Base-by-base conservation (phyloP, 257 asterid species). In the Gentiana macrophylla region DNA sequence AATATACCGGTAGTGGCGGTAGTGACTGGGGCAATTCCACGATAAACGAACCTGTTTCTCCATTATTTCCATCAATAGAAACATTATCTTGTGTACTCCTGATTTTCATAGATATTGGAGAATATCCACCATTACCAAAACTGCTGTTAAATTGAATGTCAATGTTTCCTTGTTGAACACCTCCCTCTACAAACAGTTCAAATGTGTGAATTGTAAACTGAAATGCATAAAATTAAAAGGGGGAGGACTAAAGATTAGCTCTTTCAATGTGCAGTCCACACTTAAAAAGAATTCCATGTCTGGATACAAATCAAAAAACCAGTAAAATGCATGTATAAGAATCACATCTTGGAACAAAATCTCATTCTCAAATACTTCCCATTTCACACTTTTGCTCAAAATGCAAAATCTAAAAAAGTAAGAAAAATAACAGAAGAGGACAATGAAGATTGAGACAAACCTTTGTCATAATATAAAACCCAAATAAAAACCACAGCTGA, bases 381-480 rank as follows among this genome's bases (percentile, higher is more conserved):
- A 15, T 44, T 11, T 13, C 50, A 59, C 45, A 5, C 46, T 5
- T 41, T 41, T 10, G 9, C 2, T 41, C 8, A 41, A 7, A 41
- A 4, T 3, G 9, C 46, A 3, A 41, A 41, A 3, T 41, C 46
- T 10, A 41, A 41, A 6, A 41, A 38, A 41, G 37, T 36, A 48
- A 55, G 56, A 5, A 1, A 49, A 56, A 49, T 12, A 15, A 32
- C 55, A 15, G 43, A 50, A 13, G 51, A 1, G 43, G 48, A 33
- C n/a, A 58, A 15, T 52, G 63, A 70, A 55, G 6, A 37, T 35
- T 15, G 47, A 8, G 46, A 48, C 56, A 49, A 38, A 91, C 98
- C 98, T 91, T 81, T 91, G 66, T 81, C 90, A 50, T 84, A 80
- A 52, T 72, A 76, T 55, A 85, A 62, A 32, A 84, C 90, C 98